Evolutionary conservation across 2,329 filamentous ascomycete genomes (phyloP), one percentile per base, ranked within the genome.

Genomic region (Leptographium procerum): DNA sequence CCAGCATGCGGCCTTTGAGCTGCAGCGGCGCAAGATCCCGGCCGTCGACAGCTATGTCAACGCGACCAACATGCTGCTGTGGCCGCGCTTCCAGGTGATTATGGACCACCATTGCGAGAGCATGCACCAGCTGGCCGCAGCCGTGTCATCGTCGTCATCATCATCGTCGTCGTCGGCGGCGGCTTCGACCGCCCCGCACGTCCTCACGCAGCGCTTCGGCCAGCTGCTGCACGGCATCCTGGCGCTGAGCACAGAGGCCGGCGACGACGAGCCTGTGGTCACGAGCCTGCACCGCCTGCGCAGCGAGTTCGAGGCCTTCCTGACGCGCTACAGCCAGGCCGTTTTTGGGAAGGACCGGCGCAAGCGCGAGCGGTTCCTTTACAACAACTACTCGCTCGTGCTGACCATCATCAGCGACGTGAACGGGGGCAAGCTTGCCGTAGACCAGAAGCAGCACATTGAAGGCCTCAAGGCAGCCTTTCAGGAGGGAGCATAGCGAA

Each of bases 381-480:
- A 88, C 69, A 99, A 97, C 69, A 99, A 99, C 70, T 97, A 95
- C 71, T 95, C 89, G 57, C 77, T 99, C 63, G 82, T 99, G n/a
- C 77, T 90, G 66, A 96, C 94, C 13, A 96, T 99, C 62, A 88
- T 99, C 63, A 84, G 87, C 67, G 87, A 92, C 66, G 80, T 83
- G 5, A 56, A 62, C 52, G 78, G 80, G 13, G 89, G 89, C 4
- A 89, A 88, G 69, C 70, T 92, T 66, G 83, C 87, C 1, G 74
- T 76, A 28, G 91, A 96, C 67, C 85, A 92, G 70, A 85, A 86
- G 71, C 78, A 77, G 64, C 82, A 91, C 71, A 91, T 94, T 69
- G 86, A 88, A 68, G 76, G 76, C 57, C 69, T 90, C 64, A 87
- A 85, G 70, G 71, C 70, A 57, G 76, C 76, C 29, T 81, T 83